Evolutionary conservation across 108 stramenopile genomes (phyloP).

Genomic region (Skeletonema menzelii): DNA sequence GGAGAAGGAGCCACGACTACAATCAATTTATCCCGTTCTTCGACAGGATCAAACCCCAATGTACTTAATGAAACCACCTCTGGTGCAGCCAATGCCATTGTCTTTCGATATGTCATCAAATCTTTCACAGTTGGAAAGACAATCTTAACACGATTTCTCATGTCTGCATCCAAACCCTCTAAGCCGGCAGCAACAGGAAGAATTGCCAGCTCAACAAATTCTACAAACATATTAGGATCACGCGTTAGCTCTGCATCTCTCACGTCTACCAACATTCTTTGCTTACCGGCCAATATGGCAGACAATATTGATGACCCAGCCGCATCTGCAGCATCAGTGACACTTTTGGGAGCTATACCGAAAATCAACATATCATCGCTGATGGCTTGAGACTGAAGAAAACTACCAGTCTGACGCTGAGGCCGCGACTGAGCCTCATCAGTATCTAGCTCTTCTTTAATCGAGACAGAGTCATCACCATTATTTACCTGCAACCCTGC

Average conservation of each 20-base stretch:
- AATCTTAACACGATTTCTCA: slow-evolving; percentile 85
- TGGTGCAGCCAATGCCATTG: slow-evolving; percentile 84
- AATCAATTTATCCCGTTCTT: slow-evolving; percentile 79
- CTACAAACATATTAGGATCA: slow-evolving; percentile 77
- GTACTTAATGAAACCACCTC: slow-evolving; percentile 86
- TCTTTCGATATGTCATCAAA: slow-evolving; percentile 73
- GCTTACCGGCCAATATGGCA: slow-evolving; percentile 81
- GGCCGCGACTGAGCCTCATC: slow-evolving; percentile 6
- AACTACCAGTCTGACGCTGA: slow-evolving; percentile 4
- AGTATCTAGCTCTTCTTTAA: slow-evolving; percentile 1
- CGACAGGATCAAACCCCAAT: slow-evolving; percentile 83
- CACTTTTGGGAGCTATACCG: slow-evolving; percentile 81
- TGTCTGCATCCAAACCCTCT: slow-evolving; percentile 65
- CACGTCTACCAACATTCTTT: slow-evolving; percentile 92
- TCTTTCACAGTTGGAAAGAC: slow-evolving; percentile 91
- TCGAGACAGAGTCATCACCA: slow-evolving; percentile 10
- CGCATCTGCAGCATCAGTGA: slow-evolving; percentile 86
- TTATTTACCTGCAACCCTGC: slow-evolving; percentile 64
- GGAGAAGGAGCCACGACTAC: slow-evolving; percentile 85
- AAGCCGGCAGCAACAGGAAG: slow-evolving; percentile 86
- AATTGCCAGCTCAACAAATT: slow-evolving; percentile 85
- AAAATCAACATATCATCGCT: slow-evolving; percentile 77
- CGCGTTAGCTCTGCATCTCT: slow-evolving; percentile 83
- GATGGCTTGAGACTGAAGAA: slow-evolving; percentile 30
- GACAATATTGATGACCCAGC: slow-evolving; percentile 85